Base-by-base conservation (phyloP, 176 grass and related monocot species). In the Juncus inflexus region DNA sequence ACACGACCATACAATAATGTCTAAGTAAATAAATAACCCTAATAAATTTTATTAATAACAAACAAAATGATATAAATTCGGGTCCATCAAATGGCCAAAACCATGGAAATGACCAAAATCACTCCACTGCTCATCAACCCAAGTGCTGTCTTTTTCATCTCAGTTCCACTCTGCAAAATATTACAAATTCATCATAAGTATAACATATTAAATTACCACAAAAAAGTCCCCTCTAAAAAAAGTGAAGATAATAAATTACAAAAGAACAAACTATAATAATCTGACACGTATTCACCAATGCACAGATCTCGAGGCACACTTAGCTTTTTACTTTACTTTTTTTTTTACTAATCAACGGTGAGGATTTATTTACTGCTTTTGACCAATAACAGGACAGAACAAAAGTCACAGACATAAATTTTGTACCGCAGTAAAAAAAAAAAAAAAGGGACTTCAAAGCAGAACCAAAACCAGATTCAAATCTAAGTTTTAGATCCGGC, bases 71-170 rank as follows among this genome's bases (percentile, higher is more conserved):
- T 28, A 28, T 28, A 28, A 28, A 28, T 28, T 28, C 9, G 43
- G 43, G 43, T 9, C 43, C 43, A 57, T 2, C 58, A 71, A 40
- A 71, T 71, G 14, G 68, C 54, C 68, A 59, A 71, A 56, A 47
- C 15, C 68, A 71, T 71, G 15, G 54, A 58, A 60, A 71, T 60
- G 11, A 19, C 68, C 40, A 71, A 39, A 35, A 71, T 42, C 68
- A 56, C 37, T 35, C 12, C 50, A 12, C 37, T 57, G 54, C 54
- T 58, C 15, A 71, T n/a, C 56, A 52, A 49, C 35, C 50, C 66
- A 40, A 37, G 51, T 6, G 56, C 9, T 43, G 68, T 58, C 38
- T 57, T 9, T 47, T 2, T 57, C 54, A 37, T 59, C 68, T 58
- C 54, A 3, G 68, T 37, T 71, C 54, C 68, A 10, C 37, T 42